phyloP scores from a whole-genome alignment of 176 grass and related monocot species.

The Oryza brachyantha region DNA sequence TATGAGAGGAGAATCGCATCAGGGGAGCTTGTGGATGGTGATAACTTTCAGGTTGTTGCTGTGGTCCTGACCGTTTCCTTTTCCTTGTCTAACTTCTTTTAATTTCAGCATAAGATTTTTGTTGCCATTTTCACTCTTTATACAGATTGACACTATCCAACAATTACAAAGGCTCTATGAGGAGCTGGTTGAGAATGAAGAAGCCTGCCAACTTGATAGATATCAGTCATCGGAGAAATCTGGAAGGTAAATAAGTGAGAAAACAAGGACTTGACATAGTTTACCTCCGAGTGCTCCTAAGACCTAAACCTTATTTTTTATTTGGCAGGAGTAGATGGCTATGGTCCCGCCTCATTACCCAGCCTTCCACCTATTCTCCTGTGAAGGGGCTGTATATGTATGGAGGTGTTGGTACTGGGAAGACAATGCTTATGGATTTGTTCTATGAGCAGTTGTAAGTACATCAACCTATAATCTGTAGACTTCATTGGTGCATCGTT shows the following conservation, averaged over 20 bases:
- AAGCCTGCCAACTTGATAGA: constrained; percentile 68
- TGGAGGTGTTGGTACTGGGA: constrained; percentile 89
- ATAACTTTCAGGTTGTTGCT: constrained; percentile 67
- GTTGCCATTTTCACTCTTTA: background rate
- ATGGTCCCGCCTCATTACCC: constrained; percentile 72
- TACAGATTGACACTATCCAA: constrained; percentile 76
- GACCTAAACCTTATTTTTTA: constrained; percentile 10
- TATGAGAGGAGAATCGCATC: constrained; percentile 78
- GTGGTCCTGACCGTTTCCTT: background rate
- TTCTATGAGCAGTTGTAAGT: constrained; percentile 88
- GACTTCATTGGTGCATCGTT: background rate
- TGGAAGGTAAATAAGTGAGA: constrained; percentile 41
- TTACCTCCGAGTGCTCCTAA: constrained; percentile 18
- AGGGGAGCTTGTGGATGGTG: constrained; percentile 77
- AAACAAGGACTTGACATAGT: constrained; percentile 12
- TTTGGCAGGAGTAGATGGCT: constrained; percentile 83
- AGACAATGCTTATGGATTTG: constrained; percentile 95
- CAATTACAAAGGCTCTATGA: constrained; percentile 81
- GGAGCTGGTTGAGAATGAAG: constrained; percentile 63
- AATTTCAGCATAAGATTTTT: background rate
- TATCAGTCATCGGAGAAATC: constrained; percentile 79
- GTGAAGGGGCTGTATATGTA: constrained; percentile 84
- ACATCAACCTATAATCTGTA: background rate
- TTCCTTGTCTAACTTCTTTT: background rate
- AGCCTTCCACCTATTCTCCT: constrained; percentile 52